Base-by-base conservation (phyloP, 371 early-diverging fungal species). In the Rhizomucor miehei region DNA sequence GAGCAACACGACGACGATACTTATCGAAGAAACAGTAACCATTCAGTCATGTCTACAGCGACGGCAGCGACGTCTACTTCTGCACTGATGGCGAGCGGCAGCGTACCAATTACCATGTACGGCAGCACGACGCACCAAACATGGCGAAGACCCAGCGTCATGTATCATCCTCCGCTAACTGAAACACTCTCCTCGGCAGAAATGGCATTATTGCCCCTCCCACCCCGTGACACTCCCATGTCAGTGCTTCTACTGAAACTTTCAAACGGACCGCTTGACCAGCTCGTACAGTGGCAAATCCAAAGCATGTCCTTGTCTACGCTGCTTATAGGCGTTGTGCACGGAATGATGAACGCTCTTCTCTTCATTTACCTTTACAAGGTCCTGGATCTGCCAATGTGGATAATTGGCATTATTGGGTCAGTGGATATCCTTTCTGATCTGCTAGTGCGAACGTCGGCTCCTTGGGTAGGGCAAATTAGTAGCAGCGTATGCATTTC, bases 321-420 rank as follows among this genome's bases (percentile, higher is more conserved):
- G 37, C 43, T 67, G 3, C 39, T 68, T n/a, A 10, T 75, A 12
- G 75, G 75, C 0, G 48, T 63, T 20, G 45, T 49, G n/a, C 40
- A 56, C 16, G 59, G 60, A 0, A 48, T 75, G 44, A 29, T 71
- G 23, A 63, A 68, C 23, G 60, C 67, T 0, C 60, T 75, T 19
- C 50, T 75, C 12, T 58, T 60, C 29, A 50, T 71, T 5, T 75
- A 66, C 57, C 46, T 69, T 1, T 56, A 62, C 29, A 48, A 54
- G 16, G 40, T 44, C 13, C 51, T 75, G 12, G 57, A 53, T 34
- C 48, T 71, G 24, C 54, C 74, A 6, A 48, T 73, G 6, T 59
- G 48, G 16, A 13, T 53, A 16, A 52, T 67, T n/a, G 53, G 63
- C 6, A 20, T 62, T 11, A 57, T 58, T 6, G 56, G 62, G 8